These are phyloP conservation scores for Annulohypoxylon nitens DNA, from an alignment of 495 filamentous ascomycete species.

Conservation along the genomic window DNA sequence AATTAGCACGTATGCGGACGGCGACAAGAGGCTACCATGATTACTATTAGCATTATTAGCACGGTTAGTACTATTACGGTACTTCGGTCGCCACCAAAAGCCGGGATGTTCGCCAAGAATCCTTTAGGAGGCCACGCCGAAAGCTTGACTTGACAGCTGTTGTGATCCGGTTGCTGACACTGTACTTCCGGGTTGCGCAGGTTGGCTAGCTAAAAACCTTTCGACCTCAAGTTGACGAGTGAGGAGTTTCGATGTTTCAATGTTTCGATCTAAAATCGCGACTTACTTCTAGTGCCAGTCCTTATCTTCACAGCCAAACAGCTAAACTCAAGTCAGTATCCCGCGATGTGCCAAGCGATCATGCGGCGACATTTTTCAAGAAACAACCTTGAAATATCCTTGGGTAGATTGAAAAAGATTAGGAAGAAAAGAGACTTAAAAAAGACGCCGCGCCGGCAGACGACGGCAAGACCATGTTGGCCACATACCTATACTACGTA, in stretches of 20 bases:
- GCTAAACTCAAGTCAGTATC: conserved; percentile 1
- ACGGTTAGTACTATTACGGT: not conserved
- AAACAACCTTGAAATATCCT: not conserved
- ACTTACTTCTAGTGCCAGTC: not conserved
- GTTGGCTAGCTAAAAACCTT: no score
- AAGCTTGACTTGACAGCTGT: conserved; percentile 37
- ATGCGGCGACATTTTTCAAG: conserved; percentile 18
- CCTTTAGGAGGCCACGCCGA: conserved; percentile 13
- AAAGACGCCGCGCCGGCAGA: conserved; percentile 40
- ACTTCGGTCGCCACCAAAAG: not conserved
- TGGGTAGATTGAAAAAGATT: not conserved
- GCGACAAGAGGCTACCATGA: not conserved
- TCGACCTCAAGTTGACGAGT: not conserved
- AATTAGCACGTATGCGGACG: not conserved
- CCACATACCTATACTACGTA: conserved; percentile 7
- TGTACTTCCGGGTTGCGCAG: not conserved
- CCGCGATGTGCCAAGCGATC: not conserved
- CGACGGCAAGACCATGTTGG: not conserved
- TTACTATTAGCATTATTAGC: no score
- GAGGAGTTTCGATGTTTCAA: not conserved
- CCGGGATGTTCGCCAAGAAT: conserved; percentile 29
- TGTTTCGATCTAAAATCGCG: conserved; percentile 8
- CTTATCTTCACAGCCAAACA: not conserved
- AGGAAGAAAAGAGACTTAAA: conserved; percentile 7
- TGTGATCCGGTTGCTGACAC: not conserved